phyloP scores from a whole-genome alignment of 805 yeast genomes.

The Lachancea sp. region DNA sequence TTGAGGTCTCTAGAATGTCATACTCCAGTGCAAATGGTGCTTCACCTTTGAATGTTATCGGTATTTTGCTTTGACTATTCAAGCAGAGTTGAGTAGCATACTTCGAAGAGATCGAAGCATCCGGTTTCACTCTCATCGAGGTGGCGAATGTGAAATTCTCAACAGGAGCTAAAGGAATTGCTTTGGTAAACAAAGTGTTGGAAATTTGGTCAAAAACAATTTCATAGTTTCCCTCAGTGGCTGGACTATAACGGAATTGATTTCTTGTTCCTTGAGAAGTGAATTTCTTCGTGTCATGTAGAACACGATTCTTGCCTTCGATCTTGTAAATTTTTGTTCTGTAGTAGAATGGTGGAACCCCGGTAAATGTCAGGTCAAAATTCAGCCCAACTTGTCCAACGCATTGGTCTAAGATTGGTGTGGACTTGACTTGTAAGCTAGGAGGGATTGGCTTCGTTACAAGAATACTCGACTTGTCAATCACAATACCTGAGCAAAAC shows the following conservation, averaged over 20 bases:
- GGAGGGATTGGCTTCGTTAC: constrained; percentile 58
- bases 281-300: constrained; percentile 34
- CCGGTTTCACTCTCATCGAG: constrained; percentile 65
- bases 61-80: constrained; percentile 41
- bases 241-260: constrained; percentile 67
- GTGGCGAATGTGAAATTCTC: constrained; percentile 54
- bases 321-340: constrained; percentile 54
- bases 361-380: constrained; percentile 61
- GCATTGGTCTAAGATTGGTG: constrained; percentile 72
- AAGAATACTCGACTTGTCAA: constrained; percentile 47
- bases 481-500: constrained; percentile 60
- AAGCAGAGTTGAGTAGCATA: constrained; percentile 36
- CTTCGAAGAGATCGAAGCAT: constrained; percentile 36
- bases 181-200: constrained; percentile 55
- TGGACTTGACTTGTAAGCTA: constrained; percentile 35
- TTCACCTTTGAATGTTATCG: constrained; percentile 65
- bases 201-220: constrained; percentile 60
- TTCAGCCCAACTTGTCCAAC: constrained; percentile 86
- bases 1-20: constrained; percentile 52
- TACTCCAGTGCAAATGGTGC: constrained; percentile 71
- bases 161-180: constrained; percentile 31
- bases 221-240: constrained; percentile 72
- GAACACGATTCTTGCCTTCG: constrained; percentile 30
- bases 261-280: constrained; percentile 40
- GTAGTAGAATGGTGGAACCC: constrained; percentile 77